Base-by-base conservation (phyloP, 2,329 filamentous ascomycete species). In the Aspergillus fructus region DNA sequence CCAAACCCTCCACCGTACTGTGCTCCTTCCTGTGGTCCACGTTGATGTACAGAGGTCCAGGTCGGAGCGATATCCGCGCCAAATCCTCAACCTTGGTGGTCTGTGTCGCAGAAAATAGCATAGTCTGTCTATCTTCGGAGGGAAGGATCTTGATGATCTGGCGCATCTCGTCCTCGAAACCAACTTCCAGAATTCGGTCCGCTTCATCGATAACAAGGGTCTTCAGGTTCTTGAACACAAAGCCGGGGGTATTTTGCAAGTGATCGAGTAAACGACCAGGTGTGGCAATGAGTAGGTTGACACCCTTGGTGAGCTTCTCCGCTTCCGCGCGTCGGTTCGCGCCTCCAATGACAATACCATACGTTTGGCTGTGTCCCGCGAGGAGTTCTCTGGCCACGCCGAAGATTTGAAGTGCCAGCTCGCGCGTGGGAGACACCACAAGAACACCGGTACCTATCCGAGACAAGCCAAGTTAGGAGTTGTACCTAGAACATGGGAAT, bases 11-110 rank as follows among this genome's bases (percentile, higher is more conserved):
- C 11, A 96, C 94, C 0, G 94, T 99, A 70, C 89, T 92, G 77
- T 91, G 90, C 75, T 96, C 87, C 78, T 96, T 90, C 68, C 88
- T 81, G 74, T 96, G 85, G 71, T 97, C 93, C 58, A 99, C 94
- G 71, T 97, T 97, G 82, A 99, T 94, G 77, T 97, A 97, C 12
- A 99, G 80, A 2, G 94, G 94, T 2, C 93, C 93, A 0, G 91
- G 89, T 37, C 92, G 86, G 48, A 99, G 83, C 4, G 94, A 99
- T 71, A 99, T 96, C 62, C 94, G 84, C 1, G 94, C 94, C 54
- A 99, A 83, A 75, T 99, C 94, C 77, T 97, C 93, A 65, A 99
- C 94, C 78, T 99, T 97, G 55, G 93, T 97, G 3, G 94, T 99
- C 76, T 97, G 94, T 4, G 94, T 99, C 13, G 94, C 94, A 13